These are phyloP conservation scores for Suillus plorans DNA, from an alignment of 768 basidiomycete species.

Conservation along the genomic window DNA sequence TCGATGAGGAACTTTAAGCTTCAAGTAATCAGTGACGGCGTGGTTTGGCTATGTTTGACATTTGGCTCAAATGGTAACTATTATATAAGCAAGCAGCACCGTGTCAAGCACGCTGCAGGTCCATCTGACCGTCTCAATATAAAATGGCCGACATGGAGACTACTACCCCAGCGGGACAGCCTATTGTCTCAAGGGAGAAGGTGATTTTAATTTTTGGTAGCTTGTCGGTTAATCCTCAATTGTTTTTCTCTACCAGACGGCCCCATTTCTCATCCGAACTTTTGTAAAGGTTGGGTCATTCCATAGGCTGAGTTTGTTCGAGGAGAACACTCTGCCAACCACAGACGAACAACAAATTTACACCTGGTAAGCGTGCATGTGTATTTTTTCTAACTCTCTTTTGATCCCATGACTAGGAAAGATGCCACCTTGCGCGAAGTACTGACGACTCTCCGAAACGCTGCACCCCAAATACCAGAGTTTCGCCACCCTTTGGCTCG, in stretches of 20 bases:
- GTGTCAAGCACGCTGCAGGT: too few relatives aligned
- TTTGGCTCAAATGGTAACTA: background rate
- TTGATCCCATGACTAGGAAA: constrained; percentile 49
- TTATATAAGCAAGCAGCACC: background rate
- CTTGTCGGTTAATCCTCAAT: background rate
- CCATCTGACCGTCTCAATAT: constrained; percentile 2
- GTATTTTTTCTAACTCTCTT: background rate
- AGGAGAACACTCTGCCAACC: constrained; percentile 73
- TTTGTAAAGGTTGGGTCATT: constrained; percentile 83
- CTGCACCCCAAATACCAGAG: constrained; percentile 65
- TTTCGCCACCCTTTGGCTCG: constrained; percentile 81
- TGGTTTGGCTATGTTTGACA: background rate
- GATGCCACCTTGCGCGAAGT: constrained; percentile 81
- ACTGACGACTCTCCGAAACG: constrained; percentile 71
- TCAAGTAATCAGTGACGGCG: too few relatives aligned
- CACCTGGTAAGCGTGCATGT: constrained; percentile 55
- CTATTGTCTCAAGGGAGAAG: constrained; percentile 58
- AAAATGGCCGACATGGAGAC: constrained; percentile 39
- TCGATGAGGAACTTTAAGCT: too few relatives aligned
- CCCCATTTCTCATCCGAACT: constrained; percentile 78
- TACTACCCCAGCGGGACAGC: constrained; percentile 43
- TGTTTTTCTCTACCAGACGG: constrained; percentile 45
- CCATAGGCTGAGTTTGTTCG: constrained; percentile 71
- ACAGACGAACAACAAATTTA: constrained; percentile 83
- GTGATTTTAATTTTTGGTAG: constrained; percentile 22